These are phyloP conservation scores for Vicia villosa DNA, from an alignment of 306 rosid genomes.

Conservation along the genomic window DNA sequence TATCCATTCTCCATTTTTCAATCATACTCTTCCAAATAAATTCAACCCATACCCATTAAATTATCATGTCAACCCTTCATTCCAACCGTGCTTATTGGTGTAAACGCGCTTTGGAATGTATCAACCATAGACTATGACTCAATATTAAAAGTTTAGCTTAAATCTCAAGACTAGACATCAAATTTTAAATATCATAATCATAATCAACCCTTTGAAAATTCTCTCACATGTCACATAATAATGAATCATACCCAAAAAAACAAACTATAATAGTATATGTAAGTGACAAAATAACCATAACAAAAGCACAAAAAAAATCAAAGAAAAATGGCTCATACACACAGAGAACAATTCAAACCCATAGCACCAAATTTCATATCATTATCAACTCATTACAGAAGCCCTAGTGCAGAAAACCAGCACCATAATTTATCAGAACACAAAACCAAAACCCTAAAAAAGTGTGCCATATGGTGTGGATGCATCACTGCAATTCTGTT, in stretches of 20 bases:
- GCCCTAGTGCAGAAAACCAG: constrained; percentile 20
- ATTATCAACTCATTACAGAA: background rate
- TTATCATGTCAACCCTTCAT: constrained; percentile 22
- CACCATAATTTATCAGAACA: background rate
- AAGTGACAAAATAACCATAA: background rate
- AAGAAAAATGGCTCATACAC: constrained; percentile 30
- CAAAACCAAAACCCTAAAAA: constrained; percentile 12
- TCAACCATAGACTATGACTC: constrained; percentile 25
- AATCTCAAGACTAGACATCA: constrained; percentile 13
- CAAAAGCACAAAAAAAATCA: background rate
- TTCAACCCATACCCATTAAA: background rate
- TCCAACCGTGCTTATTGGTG: constrained; percentile 30
- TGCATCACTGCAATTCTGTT: constrained; percentile 49
- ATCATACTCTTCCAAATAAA: background rate
- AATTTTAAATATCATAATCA: constrained; percentile 27
- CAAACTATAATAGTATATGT: background rate
- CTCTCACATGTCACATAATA: background rate
- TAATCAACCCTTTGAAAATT: constrained; percentile 6
- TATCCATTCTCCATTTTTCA: background rate
- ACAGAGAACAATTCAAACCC: constrained; percentile 33
- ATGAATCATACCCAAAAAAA: background rate
- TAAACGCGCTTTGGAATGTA: constrained; percentile 36
- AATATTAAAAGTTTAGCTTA: background rate
- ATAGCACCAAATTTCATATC: constrained; percentile 41
- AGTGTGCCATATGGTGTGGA: constrained; percentile 34